Base-by-base conservation (phyloP, 192 early-diverging fungal species). In the Dissophora globulifera region DNA sequence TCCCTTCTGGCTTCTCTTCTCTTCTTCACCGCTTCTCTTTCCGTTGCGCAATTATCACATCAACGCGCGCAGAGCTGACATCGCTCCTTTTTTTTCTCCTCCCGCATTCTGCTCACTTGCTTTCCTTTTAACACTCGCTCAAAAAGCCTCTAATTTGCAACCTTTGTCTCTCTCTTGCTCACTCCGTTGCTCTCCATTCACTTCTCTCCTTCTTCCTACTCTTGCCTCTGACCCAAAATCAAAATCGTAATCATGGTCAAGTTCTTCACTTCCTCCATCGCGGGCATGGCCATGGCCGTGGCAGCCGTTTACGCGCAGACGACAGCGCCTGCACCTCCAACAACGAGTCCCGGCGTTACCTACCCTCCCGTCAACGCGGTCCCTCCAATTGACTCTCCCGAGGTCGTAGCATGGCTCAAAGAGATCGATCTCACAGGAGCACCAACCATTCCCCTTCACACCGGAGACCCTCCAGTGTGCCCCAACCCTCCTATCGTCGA, bases 371-470 rank as follows among this genome's bases (percentile, higher is more conserved):
- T n/a, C 32, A 47, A 72, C 23, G 4, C n/a, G 22, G 47, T 78
- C 12, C 83, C 83, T 25, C 46, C 46, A 22, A 48, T 30, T 54
- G 76, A 79, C 47, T 74, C 67, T 22, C 50, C 72, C 12, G 75
- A 84, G 30, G 81, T 84, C 70, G 54, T 54, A 42, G 50, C 65
- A 8, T 50, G 81, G 50, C 80, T 80, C 63, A 82, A 84, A 50
- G 81, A 81, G 26, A 82, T 84, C 52, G 79, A 84, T 42, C 69
- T 81, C 59, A 75, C 61, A 26, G 78, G 79, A 6, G 80, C 58
- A 23, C 83, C 83, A 19, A 43, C 33, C 15, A 61, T 78, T 38
- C 57, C 65, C 13, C 35, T 80, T 23, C 55, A 56, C 31, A 59
- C 49, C 17, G 64, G 46, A 17, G 2, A 17, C n/a, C 64, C 64